Conservation (phyloP, 2,329 filamentous ascomycete species). For the Calcarisporium arbuscula region DNA sequence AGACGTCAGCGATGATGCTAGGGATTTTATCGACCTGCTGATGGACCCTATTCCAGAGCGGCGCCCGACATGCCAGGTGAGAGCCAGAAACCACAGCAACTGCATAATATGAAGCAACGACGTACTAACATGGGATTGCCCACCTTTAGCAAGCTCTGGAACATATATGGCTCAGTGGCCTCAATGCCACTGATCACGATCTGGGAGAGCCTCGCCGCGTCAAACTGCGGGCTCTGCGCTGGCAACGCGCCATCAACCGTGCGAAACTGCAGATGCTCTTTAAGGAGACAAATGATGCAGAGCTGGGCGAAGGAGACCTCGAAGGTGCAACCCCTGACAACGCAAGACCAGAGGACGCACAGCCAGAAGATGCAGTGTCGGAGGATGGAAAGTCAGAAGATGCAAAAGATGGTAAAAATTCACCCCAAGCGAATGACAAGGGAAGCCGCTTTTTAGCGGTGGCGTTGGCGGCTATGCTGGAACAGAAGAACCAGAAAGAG, state of each 20-base stretch:
- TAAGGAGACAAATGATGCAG: constrained; percentile 86
- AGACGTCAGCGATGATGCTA: constrained; percentile 91
- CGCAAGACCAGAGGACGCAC: no score
- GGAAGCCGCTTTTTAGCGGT: no score
- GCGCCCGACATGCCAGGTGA: constrained; percentile 70
- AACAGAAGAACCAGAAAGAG: no score
- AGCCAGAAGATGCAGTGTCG: no score
- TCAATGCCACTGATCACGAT: constrained; percentile 92
- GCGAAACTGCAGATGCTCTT: constrained; percentile 96
- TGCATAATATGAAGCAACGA: constrained; percentile 3
- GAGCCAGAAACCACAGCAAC: constrained; percentile 15
- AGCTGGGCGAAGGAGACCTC: no score
- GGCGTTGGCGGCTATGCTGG: no score
- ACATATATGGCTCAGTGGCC: constrained; percentile 84
- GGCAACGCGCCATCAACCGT: constrained; percentile 89
- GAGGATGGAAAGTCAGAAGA: no score
- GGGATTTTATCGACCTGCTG: constrained; percentile 82
- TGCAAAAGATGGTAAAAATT: no score
- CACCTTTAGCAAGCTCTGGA: constrained; percentile 60
- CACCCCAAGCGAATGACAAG: no score
- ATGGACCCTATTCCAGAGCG: constrained; percentile 72
- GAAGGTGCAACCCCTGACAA: no score
- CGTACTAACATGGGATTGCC: background rate
- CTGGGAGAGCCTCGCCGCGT: constrained; percentile 84
- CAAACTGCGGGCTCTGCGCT: no score